Evolutionary conservation across 1,139 yeast genomes (phyloP), one percentile per base, ranked within the genome.

Genomic region (Scheffersomyces titani): DNA sequence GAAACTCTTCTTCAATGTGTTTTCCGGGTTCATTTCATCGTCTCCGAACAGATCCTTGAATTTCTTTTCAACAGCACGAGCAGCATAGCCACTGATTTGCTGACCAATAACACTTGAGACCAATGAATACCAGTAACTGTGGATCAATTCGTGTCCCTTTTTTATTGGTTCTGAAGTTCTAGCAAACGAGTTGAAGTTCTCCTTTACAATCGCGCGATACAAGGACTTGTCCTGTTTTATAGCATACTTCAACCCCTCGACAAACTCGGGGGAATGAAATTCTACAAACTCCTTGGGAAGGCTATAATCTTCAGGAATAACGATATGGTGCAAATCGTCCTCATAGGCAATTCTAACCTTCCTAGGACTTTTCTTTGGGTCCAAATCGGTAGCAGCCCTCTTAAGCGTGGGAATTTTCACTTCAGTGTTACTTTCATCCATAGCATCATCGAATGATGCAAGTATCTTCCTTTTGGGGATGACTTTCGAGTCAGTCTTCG

Each of bases 81-180:
- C 97, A 0, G 97, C 96, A 0, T 86, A 81, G 0, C 97, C 97
- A 62, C 94, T 88, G 5, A 92, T 88, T 68, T 92, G 97, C 72
- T 92, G 97, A 0, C 90, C 84, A 18, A 90, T 82, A 6, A 92
- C 82, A 68, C 73, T 83, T 64, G 69, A 61, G 0, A 80, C 64
- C 50, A 80, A 65, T 45, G 76, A 64, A 51, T 72, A 66, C 83
- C 83, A 80, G 61, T 78, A 78, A 20, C 60, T 51, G 16, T 53
- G 44, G n/a, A 62, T 59, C 21, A 61, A 44, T 1, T 55, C 58
- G 16, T 51, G 54, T 20, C 54, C 59, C 2, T 50, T 19, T n/a
- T 62, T 61, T 49, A 13, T 62, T 61, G n/a, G 47, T 11, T n/a
- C 49, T 49, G n/a, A 16, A n/a, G 6, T 52, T 5, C 44, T 63